These are phyloP conservation scores for Pythium volutum DNA, from an alignment of 352 stramenopile genomes.

Conservation along the genomic window DNA sequence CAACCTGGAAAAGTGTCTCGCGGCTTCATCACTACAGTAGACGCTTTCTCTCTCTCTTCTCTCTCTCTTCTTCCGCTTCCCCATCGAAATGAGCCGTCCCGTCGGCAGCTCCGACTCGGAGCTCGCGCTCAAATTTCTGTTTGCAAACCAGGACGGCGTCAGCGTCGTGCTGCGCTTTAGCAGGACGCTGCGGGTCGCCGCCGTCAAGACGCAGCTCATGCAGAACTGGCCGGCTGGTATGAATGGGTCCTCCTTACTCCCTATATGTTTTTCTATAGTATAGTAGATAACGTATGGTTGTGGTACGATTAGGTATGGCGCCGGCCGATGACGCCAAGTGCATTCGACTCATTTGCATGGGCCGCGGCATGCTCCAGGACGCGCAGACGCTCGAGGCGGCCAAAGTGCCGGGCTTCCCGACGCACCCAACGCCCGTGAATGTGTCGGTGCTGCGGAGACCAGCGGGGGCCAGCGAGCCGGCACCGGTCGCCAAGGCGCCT, in stretches of 20 bases:
- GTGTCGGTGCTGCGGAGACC: constrained; percentile 77
- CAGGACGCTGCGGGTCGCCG: constrained; percentile 40
- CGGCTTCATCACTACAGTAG: too few relatives aligned
- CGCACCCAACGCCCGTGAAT: constrained; percentile 94
- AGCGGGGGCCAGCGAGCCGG: constrained; percentile 3
- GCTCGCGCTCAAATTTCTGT: constrained; percentile 80
- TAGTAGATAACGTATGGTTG: too few relatives aligned
- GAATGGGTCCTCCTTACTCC: background rate
- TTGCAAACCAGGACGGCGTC: constrained; percentile 80
- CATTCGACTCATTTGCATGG: constrained; percentile 94
- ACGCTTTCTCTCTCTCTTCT: background rate
- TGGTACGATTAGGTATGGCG: constrained; percentile 34
- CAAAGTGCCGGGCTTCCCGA: constrained; percentile 91
- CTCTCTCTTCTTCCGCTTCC: background rate
- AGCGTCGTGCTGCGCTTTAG: constrained; percentile 58
- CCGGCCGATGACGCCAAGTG: constrained; percentile 50
- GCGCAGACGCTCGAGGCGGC: constrained; percentile 77
- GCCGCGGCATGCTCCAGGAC: constrained; percentile 90
- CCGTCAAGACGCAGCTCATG: constrained; percentile 70
- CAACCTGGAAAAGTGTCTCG: too few relatives aligned
- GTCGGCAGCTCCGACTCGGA: constrained; percentile 46
- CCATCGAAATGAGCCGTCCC: constrained; percentile 13
- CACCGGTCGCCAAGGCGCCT: constrained; percentile 11
- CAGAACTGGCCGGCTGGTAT: constrained; percentile 47
- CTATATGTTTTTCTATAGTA: too few relatives aligned